These are phyloP conservation scores for Arxiozyma slooffiae DNA, from an alignment of 1,139 yeast species.

Conservation along the genomic window DNA sequence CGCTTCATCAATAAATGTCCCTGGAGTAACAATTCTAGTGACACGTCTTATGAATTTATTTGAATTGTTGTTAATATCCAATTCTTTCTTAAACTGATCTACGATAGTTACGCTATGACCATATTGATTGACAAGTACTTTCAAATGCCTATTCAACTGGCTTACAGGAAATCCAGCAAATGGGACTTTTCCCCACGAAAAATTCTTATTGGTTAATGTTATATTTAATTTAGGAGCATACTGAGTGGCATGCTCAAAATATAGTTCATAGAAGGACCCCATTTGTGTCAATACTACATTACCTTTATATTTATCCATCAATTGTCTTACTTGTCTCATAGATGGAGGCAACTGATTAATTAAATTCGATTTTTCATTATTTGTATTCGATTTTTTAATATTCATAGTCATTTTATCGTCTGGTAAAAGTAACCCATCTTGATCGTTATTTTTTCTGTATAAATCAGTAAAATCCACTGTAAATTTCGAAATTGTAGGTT, in stretches of 20 bases:
- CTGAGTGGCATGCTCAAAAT: conserved; percentile 75
- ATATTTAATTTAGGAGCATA: conserved; percentile 66
- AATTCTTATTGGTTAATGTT: conserved; percentile 41
- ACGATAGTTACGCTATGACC: conserved; percentile 69
- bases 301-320: conserved; percentile 46
- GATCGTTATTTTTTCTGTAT: not conserved
- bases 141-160: conserved; percentile 64
- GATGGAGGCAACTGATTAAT: conserved; percentile 24
- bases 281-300: conserved; percentile 80
- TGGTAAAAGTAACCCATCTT: not conserved
- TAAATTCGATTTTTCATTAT: not conserved
- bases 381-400: not conserved
- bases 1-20: conserved; percentile 82
- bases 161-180: conserved; percentile 87
- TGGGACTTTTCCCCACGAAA: conserved; percentile 46
- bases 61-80: conserved; percentile 20
- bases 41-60: conserved; percentile 55
- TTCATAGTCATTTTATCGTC: not conserved
- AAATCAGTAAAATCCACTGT: not conserved
- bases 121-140: conserved; percentile 58
- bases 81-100: conserved; percentile 45
- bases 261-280: conserved; percentile 83
- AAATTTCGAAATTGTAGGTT: not conserved
- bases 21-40: conserved; percentile 79
- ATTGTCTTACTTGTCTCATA: conserved; percentile 30